These are phyloP conservation scores for Marasmius sp. DNA, from an alignment of 1,284 basidiomycete species.

Conservation along the genomic window DNA sequence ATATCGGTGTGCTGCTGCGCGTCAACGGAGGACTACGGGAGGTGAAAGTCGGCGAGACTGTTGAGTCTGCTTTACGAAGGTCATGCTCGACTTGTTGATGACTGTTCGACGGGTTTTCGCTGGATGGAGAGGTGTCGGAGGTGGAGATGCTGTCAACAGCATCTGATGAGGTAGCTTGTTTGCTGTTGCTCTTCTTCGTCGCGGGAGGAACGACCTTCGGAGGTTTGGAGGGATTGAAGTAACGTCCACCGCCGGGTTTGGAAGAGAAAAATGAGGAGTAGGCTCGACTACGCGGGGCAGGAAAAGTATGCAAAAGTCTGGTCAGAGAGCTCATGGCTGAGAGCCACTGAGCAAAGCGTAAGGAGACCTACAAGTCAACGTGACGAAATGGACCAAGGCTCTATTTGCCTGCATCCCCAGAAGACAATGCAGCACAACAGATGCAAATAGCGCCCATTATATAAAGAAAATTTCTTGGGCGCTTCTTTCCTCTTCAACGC, in stretches of 20 bases:
- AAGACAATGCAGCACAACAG: not conserved
- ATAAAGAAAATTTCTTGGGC: conserved; percentile 15
- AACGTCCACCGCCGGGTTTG: conserved; percentile 71
- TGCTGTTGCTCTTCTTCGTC: conserved; percentile 7
- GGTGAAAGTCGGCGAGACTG: not conserved
- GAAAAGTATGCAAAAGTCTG: conserved; percentile 47
- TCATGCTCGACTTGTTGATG: not conserved
- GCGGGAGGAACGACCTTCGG: conserved; percentile 38
- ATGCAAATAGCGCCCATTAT: conserved; percentile 11
- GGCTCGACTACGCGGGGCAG: conserved; percentile 47
- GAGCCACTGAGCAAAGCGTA: not conserved
- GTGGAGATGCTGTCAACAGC: not conserved
- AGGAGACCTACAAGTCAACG: not conserved
- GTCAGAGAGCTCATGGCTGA: conserved; percentile 27
- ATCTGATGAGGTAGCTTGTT: not conserved
- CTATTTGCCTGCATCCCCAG: not conserved
- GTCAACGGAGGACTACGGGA: not conserved
- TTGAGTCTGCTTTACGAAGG: not conserved
- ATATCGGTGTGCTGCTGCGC: not conserved
- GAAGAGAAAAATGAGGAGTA: conserved; percentile 80
- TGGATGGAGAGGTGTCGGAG: not conserved
- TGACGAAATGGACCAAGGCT: not conserved
- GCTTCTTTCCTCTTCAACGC: conserved; percentile 39
- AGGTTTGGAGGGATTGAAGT: conserved; percentile 69
- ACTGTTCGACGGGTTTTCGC: not conserved